phyloP scores from a whole-genome alignment of 2,329 filamentous ascomycete species.

The Waltergamsia citrina region DNA sequence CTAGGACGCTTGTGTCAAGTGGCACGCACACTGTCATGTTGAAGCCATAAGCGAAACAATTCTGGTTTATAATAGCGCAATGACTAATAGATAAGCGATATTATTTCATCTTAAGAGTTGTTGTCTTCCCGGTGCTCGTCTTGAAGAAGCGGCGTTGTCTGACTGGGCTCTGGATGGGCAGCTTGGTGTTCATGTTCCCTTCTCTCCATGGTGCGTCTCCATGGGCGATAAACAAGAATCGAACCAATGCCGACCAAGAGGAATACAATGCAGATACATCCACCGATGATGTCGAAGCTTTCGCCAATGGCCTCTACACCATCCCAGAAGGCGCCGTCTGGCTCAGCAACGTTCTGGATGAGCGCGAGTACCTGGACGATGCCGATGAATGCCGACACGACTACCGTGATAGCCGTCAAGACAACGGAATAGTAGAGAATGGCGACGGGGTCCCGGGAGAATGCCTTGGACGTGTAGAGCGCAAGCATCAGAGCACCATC shows the following conservation, averaged over 20 bases:
- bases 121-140: no score
- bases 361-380: conserved; percentile 75
- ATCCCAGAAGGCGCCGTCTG: conserved; percentile 77
- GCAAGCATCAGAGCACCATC: conserved; percentile 95
- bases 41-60: no score
- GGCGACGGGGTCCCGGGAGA: conserved; percentile 74
- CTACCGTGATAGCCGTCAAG: conserved; percentile 71
- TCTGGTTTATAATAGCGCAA: no score
- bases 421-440: conserved; percentile 92
- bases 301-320: conserved; percentile 70
- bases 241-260: conserved; percentile 66
- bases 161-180: no score
- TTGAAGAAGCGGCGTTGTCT: no score
- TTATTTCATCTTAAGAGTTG: no score
- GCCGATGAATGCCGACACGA: conserved; percentile 79
- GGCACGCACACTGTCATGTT: no score
- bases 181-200: background rate
- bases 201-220: conserved; percentile 50
- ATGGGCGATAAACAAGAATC: conserved; percentile 68
- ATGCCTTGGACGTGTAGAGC: conserved; percentile 72
- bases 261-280: conserved; percentile 78
- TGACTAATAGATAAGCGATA: no score
- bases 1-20: no score
- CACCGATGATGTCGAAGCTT: conserved; percentile 79
- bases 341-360: conserved; percentile 64